Percentiles rank a stretch among this genome's conserved stretches.
Conservation (phyloP, 2,329 filamentous ascomycete species). For the Arthrinium phaeospermum region DNA sequence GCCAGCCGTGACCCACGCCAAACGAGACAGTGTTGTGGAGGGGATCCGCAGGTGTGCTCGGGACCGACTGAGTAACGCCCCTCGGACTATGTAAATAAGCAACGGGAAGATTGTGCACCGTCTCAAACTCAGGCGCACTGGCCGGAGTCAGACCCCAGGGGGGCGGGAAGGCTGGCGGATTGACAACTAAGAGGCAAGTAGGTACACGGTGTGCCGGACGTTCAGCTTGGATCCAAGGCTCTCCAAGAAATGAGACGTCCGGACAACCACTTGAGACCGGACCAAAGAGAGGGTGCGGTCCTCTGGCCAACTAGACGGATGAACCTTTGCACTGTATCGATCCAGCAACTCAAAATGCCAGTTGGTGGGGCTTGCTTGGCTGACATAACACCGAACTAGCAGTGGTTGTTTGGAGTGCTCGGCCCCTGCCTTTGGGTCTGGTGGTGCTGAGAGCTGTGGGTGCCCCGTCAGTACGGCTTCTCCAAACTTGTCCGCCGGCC, state of each 20-base stretch:
- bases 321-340: slow-evolving; percentile 3
- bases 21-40: slow-evolving; percentile 7
- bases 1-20: not conserved
- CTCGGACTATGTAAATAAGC: not conserved
- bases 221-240: slow-evolving; percentile 1
- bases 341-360: slow-evolving; percentile 8
- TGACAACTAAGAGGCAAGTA: not conserved
- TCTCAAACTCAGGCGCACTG: slow-evolving; percentile 15
- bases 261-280: slow-evolving; percentile 7
- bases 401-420: not conserved
- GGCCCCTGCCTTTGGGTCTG: not conserved
- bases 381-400: not conserved
- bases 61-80: not conserved
- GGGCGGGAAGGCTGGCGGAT: not conserved
- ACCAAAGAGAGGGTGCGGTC: not conserved
- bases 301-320: not conserved
- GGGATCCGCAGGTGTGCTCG: not conserved
- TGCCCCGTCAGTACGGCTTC: slow-evolving; percentile 9
- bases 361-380: not conserved
- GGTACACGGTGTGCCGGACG: slow-evolving; percentile 9
- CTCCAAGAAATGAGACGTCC: not conserved
- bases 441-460: slow-evolving; percentile 3
- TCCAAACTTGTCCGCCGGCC: slow-evolving; percentile 21
- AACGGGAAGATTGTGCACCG: not conserved
- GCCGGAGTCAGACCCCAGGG: not conserved